Conservation (phyloP, 768 basidiomycete species). For the Leucocoprinus leucothites region DNA sequence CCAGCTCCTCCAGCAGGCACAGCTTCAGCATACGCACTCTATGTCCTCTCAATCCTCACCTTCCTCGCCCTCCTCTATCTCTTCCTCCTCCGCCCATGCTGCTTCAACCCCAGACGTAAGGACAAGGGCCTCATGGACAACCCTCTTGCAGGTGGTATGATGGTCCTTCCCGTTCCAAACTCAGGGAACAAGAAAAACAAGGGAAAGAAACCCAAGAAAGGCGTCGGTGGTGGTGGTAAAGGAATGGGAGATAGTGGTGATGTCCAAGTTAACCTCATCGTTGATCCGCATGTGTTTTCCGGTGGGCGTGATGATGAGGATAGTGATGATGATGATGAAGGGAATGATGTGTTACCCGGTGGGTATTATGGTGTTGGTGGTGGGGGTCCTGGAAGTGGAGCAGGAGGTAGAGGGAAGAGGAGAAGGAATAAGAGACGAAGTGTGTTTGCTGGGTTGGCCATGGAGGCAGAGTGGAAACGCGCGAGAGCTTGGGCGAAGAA, state of each 20-base stretch:
- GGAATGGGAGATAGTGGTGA: slow-evolving; percentile 29
- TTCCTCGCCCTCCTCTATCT: slow-evolving; percentile 49
- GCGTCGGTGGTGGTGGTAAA: slow-evolving; percentile 24
- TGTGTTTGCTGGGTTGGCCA: slow-evolving; percentile 56
- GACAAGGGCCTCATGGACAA: slow-evolving; percentile 16
- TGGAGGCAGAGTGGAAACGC: slow-evolving; percentile 61
- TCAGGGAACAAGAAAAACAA: slow-evolving; percentile 36
- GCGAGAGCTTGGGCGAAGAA: slow-evolving; percentile 55
- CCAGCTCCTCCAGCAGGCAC: slow-evolving; percentile 54
- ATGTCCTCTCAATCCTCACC: slow-evolving; percentile 52
- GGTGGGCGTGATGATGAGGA: slow-evolving; percentile 33
- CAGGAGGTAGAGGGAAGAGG: slow-evolving; percentile 21
- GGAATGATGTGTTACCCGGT: slow-evolving; percentile 34
- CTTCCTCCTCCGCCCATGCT: slow-evolving; percentile 59
- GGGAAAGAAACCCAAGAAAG: slow-evolving; percentile 38
- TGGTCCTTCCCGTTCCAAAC: slow-evolving; percentile 51
- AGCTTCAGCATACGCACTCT: slow-evolving; percentile 53
- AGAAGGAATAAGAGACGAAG: slow-evolving; percentile 42
- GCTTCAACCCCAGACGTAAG: slow-evolving; percentile 30
- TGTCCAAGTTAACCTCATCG: slow-evolving; percentile 73
- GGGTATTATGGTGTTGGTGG: slow-evolving; percentile 22
- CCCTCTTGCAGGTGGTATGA: slow-evolving; percentile 44
- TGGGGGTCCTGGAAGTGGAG: slow-evolving; percentile 17
- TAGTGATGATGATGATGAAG: slow-evolving; percentile 35
- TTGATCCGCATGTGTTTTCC: slow-evolving; percentile 58